phyloP scores from a whole-genome alignment of 1,139 yeast species.

The Yamadazyma dendronema region DNA sequence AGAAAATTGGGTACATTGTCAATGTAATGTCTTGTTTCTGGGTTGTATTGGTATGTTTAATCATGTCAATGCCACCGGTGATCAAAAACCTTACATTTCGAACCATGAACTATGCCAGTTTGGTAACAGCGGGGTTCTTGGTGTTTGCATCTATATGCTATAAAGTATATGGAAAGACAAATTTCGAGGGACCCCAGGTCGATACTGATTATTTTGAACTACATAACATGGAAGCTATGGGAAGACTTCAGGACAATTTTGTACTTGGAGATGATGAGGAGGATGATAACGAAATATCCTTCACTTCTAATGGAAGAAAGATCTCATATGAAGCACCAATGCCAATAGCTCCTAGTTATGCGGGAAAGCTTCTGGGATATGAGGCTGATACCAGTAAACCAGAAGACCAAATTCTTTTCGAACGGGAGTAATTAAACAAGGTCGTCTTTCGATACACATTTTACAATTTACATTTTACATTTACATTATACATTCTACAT shows the following conservation, averaged over 20 bases:
- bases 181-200: slow-evolving; percentile 65
- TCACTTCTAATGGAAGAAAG: slow-evolving; percentile 10
- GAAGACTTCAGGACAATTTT: slow-evolving; percentile 11
- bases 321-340: slow-evolving; percentile 10
- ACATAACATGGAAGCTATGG: slow-evolving; percentile 25
- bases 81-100: slow-evolving; percentile 55
- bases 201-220: slow-evolving; percentile 51
- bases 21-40: slow-evolving; percentile 61
- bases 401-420: neutral
- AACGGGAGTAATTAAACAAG: neutral
- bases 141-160: slow-evolving; percentile 50
- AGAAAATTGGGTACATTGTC: slow-evolving; percentile 63
- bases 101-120: slow-evolving; percentile 74
- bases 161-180: slow-evolving; percentile 55
- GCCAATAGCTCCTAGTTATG: slow-evolving; percentile 12
- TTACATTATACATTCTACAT: too few species aligned
- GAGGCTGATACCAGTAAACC: neutral
- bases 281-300: slow-evolving; percentile 7
- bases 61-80: slow-evolving; percentile 74
- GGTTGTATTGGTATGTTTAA: slow-evolving; percentile 57
- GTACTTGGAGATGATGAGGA: slow-evolving; percentile 14
- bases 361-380: slow-evolving; percentile 1
- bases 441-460: too few species aligned
- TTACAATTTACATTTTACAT: too few species aligned
- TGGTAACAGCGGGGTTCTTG: slow-evolving; percentile 53